Evolutionary conservation across 495 filamentous ascomycete species (phyloP).

Genomic region (Pseudoneurospora amorphoporcata): DNA sequence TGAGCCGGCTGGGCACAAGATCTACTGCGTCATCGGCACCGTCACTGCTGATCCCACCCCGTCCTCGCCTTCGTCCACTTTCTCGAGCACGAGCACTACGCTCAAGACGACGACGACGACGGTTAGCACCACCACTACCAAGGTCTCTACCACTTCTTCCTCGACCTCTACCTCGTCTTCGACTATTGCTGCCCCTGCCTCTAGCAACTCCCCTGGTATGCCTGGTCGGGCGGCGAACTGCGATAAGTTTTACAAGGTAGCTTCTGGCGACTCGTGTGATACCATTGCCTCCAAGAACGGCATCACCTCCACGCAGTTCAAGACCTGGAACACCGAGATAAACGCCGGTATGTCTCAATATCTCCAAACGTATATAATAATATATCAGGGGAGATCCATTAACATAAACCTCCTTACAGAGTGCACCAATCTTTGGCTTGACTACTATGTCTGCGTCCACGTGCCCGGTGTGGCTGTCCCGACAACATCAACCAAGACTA

Average conservation of each 20-base stretch:
- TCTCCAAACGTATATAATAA: no score
- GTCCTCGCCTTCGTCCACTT: background rate
- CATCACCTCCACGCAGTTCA: conserved; percentile 22
- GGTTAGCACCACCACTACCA: background rate
- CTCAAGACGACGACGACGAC: conserved; percentile 15
- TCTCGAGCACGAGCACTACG: conserved; percentile 9
- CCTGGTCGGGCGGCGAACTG: conserved; percentile 30
- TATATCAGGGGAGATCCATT: no score
- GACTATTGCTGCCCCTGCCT: background rate
- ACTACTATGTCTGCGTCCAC: conserved; percentile 9
- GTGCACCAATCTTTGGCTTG: conserved; percentile 6
- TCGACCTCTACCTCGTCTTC: background rate
- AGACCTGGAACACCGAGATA: conserved; percentile 29
- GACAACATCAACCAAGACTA: background rate
- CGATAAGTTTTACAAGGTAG: conserved; percentile 31
- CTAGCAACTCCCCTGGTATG: conserved; percentile 17
- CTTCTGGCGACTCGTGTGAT: conserved; percentile 31
- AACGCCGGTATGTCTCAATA: conserved; percentile 25
- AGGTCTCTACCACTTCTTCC: background rate
- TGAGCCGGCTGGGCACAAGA: no score
- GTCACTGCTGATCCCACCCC: conserved; percentile 3
- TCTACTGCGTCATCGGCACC: conserved; percentile 22
- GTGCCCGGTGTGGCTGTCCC: conserved; percentile 22
- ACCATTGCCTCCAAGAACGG: conserved; percentile 21
- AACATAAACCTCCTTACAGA: no score